phyloP scores from a whole-genome alignment of 2,329 filamentous ascomycete genomes.

The Aspergillus transmontanensis region DNA sequence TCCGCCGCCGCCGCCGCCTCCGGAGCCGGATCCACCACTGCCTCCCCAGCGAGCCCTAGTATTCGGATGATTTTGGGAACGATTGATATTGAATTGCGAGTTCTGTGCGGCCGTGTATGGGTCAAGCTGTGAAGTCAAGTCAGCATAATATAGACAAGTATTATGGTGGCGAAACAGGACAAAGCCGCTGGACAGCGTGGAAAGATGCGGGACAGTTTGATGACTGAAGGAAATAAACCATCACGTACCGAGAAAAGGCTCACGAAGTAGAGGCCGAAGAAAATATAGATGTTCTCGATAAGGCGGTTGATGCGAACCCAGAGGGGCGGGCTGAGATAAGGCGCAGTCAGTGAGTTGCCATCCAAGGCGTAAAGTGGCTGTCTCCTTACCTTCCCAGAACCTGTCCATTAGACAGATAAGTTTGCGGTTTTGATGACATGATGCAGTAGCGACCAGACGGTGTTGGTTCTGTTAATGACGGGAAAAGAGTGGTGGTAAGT shows the following conservation, averaged over 20 bases:
- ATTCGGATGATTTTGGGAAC: conserved; percentile 27
- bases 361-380: neutral
- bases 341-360: neutral
- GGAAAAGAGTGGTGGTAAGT: neutral
- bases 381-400: conserved; percentile 37
- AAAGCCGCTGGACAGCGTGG: too few relatives aligned
- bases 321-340: conserved; percentile 44
- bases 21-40: conserved; percentile 22
- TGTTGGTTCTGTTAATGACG: neutral
- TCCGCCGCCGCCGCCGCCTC: conserved; percentile 31
- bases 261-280: conserved; percentile 52
- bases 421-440: conserved; percentile 37
- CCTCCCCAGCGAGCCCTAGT: conserved; percentile 30
- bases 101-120: conserved; percentile 48
- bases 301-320: conserved; percentile 46
- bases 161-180: neutral
- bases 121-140: conserved; percentile 41
- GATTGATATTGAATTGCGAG: conserved; percentile 49
- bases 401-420: conserved; percentile 46
- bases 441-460: conserved; percentile 6
- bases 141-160: conserved; percentile 9
- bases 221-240: neutral
- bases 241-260: conserved; percentile 50
- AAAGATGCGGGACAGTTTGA: too few relatives aligned
- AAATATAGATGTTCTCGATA: conserved; percentile 47